These are phyloP conservation scores for Keqinozyma sinolaborantium DNA, from an alignment of 1,139 yeast genomes.

Conservation along the genomic window DNA sequence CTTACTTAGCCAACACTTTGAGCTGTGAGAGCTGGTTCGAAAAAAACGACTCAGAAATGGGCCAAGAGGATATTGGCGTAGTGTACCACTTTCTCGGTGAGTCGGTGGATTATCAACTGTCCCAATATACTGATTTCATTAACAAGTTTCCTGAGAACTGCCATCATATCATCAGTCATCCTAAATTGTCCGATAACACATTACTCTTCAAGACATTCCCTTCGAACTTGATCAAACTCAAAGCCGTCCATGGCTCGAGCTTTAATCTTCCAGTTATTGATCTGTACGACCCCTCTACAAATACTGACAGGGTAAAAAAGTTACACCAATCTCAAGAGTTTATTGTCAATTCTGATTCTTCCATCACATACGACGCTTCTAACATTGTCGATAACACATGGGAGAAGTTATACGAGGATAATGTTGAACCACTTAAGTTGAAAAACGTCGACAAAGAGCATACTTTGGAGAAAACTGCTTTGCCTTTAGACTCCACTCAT, in stretches of 20 bases:
- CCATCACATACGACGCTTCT: conserved; percentile 16
- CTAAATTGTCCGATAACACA: conserved; percentile 56
- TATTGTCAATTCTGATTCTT: conserved; percentile 21
- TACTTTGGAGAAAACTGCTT: conserved; percentile 16
- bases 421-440: conserved; percentile 29
- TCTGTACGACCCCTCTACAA: conserved; percentile 11
- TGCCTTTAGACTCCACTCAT: conserved; percentile 16
- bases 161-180: conserved; percentile 69
- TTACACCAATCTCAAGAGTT: conserved; percentile 32
- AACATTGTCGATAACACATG: conserved; percentile 26
- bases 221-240: conserved; percentile 51
- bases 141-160: conserved; percentile 47
- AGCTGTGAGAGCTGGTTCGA: conserved; percentile 24
- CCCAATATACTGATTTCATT: conserved; percentile 43
- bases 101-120: conserved; percentile 48
- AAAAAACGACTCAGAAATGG: conserved; percentile 19
- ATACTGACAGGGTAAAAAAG: conserved; percentile 12
- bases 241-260: conserved; percentile 47
- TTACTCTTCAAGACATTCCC: conserved; percentile 58
- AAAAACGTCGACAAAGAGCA: conserved; percentile 12
- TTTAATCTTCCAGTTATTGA: conserved; percentile 49
- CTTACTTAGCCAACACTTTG: conserved; percentile 48
- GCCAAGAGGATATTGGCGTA: conserved; percentile 39
- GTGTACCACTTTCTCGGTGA: conserved; percentile 79
- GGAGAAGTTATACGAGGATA: conserved; percentile 40